Evolutionary conservation across 352 stramenopile genomes (phyloP), one percentile per base, ranked within the genome.

Genomic region (Phytophthora hibernalis): DNA sequence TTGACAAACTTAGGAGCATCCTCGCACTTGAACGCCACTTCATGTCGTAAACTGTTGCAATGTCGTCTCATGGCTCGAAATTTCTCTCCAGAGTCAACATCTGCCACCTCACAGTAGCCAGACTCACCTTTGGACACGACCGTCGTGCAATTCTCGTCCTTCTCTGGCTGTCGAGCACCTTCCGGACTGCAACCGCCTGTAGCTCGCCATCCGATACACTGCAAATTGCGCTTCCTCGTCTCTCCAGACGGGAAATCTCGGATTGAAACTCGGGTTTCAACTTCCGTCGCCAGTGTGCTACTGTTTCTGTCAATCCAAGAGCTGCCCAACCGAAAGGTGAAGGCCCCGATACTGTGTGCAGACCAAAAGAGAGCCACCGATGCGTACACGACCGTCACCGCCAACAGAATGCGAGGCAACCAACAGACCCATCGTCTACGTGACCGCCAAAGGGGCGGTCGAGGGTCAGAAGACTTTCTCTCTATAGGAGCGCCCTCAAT

Each of bases 81-180:
- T 22, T 33, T 56, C 26, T 76, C 57, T 0, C 57, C 53, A 2
- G 68, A 53, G 20, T 54, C 28, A 5, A 33, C 58, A 53, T 61
- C 57, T 37, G 45, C 65, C 58, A 45, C 56, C 15, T 82, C 65
- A 40, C 81, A 90, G 51, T 79, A 90, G 0, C 81, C 81, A 15
- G 56, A 71, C 45, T 70, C 58, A 5, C 60, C 64, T 18, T 52
- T 57, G 0, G 44, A 43, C 26, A 77, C 50, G 16, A 51, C 40
- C 4, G 57, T 21, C 0, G 54, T 52, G 28, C 70, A 77, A 37
- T 65, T 65, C 35, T 62, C 24, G 20, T 77, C 65, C 0, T 51
- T 48, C 18, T 59, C 37, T 2, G 18, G 13, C 4, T 65, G 18
- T 8, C 60, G 45, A 12, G 37, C 4, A 10, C 70, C 65, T 3